phyloP scores from a whole-genome alignment of 148 eudicot species.

The Arbutus unedo region DNA sequence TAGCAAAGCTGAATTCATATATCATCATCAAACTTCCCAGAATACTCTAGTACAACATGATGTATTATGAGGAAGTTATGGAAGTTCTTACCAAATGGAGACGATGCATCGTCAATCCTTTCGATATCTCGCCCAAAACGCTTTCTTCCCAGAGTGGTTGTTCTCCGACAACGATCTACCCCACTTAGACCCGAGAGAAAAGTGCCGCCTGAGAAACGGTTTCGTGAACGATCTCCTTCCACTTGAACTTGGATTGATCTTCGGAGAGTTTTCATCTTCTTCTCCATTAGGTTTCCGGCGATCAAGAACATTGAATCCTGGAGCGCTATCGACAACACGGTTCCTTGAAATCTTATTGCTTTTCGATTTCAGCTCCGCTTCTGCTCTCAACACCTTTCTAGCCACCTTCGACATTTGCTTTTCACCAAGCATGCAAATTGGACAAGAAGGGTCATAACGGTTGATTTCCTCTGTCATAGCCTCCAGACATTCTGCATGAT shows the following conservation, averaged over 20 bases:
- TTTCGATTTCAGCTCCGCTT: constrained; percentile 48
- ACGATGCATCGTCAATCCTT: constrained; percentile 22
- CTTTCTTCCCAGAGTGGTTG: constrained; percentile 31
- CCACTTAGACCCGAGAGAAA: constrained; percentile 66
- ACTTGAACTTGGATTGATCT: constrained; percentile 60
- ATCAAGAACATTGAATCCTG: constrained; percentile 44
- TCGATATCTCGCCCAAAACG: constrained; percentile 44
- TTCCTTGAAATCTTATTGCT: constrained; percentile 49
- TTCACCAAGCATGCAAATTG: constrained; percentile 74
- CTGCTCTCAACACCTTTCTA: constrained; percentile 57
- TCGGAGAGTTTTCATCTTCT: constrained; percentile 46
- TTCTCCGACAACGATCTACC: constrained; percentile 37
- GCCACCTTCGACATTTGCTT: constrained; percentile 56
- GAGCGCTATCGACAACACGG: constrained; percentile 32
- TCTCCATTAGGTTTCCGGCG: constrained; percentile 21
- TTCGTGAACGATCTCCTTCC: constrained; percentile 53
- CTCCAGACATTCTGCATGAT: constrained; percentile 87
- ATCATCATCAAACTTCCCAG: not conserved
- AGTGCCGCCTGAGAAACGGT: constrained; percentile 72
- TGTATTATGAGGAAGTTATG: not conserved
- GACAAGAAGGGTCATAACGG: constrained; percentile 84
- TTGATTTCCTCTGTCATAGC: constrained; percentile 60
- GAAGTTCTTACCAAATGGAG: not conserved
- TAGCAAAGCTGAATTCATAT: not conserved
- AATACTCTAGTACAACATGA: not conserved